Evolutionary conservation across 148 eudicot genomes (phyloP).

Genomic region (Vaccinium myrtillus): DNA sequence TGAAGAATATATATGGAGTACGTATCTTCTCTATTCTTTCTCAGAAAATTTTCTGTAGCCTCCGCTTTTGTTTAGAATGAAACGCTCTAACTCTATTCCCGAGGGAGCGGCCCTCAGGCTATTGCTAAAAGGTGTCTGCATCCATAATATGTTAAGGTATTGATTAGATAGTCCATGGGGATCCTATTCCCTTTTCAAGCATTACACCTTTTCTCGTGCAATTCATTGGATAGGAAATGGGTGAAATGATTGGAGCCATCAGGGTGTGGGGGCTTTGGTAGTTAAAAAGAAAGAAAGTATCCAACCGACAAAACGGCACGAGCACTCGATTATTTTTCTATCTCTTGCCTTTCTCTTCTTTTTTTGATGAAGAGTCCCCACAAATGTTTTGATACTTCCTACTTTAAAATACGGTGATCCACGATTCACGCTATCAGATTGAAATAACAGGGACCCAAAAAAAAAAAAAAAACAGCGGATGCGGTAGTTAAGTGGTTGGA

Average conservation of each 20-base stretch:
- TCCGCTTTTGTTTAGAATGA: no score
- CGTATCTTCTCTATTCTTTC: no score
- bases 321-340: not conserved
- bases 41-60: no score
- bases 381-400: not conserved
- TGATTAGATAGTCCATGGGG: no score
- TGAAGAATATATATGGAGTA: no score
- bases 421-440: conserved; percentile 5
- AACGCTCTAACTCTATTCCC: no score
- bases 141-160: no score
- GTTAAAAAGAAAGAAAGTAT: not conserved
- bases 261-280: not conserved
- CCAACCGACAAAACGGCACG: conserved; percentile 11
- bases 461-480: no score
- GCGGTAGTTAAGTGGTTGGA: not conserved
- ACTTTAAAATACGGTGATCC: not conserved
- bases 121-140: no score
- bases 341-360: not conserved
- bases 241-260: not conserved
- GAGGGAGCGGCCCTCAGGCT: no score
- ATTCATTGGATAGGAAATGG: not conserved
- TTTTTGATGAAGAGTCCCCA: not conserved
- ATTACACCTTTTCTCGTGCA: not conserved
- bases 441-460: not conserved
- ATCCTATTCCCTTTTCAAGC: no score